phyloP scores from a whole-genome alignment of 768 basidiomycete genomes.

The Hysterangium stoloniferum region DNA sequence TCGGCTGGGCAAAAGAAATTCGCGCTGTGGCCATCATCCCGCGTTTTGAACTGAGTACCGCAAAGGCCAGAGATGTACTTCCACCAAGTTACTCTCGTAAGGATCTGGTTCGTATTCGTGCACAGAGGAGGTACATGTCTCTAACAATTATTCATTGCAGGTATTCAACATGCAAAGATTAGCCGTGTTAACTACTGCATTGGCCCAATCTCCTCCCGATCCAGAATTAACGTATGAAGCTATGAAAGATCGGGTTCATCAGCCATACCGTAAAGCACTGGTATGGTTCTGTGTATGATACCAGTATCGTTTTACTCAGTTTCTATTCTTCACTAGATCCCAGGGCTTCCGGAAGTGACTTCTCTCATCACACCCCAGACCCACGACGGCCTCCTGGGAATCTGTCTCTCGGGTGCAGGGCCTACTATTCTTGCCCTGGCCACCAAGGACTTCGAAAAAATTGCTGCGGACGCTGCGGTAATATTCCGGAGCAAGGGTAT shows the following conservation, averaged over 20 bases:
- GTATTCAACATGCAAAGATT: constrained; percentile 96
- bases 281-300: constrained; percentile 37
- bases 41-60: constrained; percentile 92
- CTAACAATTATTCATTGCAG: constrained; percentile 33
- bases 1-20: constrained; percentile 77
- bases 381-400: constrained; percentile 93
- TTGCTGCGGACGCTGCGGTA: constrained; percentile 70
- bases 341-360: constrained; percentile 90
- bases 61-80: constrained; percentile 86
- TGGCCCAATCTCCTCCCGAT: constrained; percentile 86
- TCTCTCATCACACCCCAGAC: constrained; percentile 78
- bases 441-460: constrained; percentile 71
- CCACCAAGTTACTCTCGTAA: constrained; percentile 79
- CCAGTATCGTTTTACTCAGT: not conserved
- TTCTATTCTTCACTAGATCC: constrained; percentile 52
- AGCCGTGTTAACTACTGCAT: constrained; percentile 91
- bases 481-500: constrained; percentile 69
- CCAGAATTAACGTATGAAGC: constrained; percentile 97
- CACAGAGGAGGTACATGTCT: not conserved
- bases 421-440: constrained; percentile 97
- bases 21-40: constrained; percentile 94
- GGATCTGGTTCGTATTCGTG: constrained; percentile 62
- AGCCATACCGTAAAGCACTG: constrained; percentile 86
- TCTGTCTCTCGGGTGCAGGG: constrained; percentile 96
- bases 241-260: constrained; percentile 97